Conservation (phyloP, 306 rosid genomes). For the Rubus idaeus region DNA sequence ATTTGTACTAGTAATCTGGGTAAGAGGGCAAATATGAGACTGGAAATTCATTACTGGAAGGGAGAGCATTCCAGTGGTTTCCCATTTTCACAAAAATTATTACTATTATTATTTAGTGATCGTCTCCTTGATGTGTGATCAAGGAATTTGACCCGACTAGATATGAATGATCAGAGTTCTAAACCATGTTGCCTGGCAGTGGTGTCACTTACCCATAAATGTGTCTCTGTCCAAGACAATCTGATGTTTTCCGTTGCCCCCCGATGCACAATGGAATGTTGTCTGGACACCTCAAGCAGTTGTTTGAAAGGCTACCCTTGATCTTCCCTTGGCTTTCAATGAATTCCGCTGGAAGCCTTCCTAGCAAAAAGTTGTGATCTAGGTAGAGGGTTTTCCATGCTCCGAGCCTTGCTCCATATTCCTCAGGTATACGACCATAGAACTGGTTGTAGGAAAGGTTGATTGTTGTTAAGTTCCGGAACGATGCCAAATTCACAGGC, state of each 20-base stretch:
- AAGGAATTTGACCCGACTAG: background rate
- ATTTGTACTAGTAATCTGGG: background rate
- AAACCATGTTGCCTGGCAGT: background rate
- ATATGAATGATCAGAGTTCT: background rate
- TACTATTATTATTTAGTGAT: background rate
- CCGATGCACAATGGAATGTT: constrained; percentile 28
- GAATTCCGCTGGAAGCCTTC: constrained; percentile 37
- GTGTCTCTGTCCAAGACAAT: constrained; percentile 29
- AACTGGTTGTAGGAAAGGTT: constrained; percentile 43
- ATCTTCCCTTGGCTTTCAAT: background rate
- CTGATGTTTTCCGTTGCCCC: constrained; percentile 36
- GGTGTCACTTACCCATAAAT: background rate
- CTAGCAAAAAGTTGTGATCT: constrained; percentile 43
- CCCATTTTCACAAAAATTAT: background rate
- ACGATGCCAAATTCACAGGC: constrained; percentile 41
- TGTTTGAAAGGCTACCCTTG: constrained; percentile 42
- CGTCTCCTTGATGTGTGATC: background rate
- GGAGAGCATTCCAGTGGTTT: background rate
- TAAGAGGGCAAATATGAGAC: background rate
- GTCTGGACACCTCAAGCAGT: constrained; percentile 47
- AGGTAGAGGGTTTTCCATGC: constrained; percentile 37
- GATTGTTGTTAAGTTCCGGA: constrained; percentile 29
- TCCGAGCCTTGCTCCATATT: constrained; percentile 34
- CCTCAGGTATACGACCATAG: constrained; percentile 35
- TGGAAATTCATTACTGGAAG: background rate